Evolutionary conservation across 768 basidiomycete species (phyloP).

Genomic region (Boletales sp.): DNA sequence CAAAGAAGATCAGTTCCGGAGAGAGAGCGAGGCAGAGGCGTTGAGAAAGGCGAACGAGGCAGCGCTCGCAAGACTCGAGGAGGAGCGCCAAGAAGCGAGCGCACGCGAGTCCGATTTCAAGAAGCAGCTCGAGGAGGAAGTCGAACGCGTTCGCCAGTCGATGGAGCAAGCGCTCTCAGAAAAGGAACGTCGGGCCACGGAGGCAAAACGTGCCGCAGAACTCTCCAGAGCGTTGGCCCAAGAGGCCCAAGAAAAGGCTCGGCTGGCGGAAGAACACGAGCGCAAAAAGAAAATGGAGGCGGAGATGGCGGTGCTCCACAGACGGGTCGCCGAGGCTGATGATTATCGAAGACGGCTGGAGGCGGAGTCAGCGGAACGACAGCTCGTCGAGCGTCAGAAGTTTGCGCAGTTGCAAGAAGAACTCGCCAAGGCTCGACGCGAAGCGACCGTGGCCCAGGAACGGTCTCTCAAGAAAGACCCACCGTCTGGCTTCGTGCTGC

Average conservation of each 20-base stretch:
- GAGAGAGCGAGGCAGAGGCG: constrained; percentile 21
- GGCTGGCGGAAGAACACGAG: constrained; percentile 28
- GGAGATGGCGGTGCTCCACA: constrained; percentile 25
- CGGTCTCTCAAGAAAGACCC: constrained; percentile 27
- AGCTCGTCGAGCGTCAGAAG: constrained; percentile 26
- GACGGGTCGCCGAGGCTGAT: constrained; percentile 26
- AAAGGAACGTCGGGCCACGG: constrained; percentile 21
- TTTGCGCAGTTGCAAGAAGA: constrained; percentile 28
- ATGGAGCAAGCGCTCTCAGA: constrained; percentile 21
- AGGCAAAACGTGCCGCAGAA: constrained; percentile 28
- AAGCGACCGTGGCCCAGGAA: constrained; percentile 24
- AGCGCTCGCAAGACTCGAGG: constrained; percentile 18
- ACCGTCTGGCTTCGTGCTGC: constrained; percentile 25
- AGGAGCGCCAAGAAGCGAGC: constrained; percentile 24
- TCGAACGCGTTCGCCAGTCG: constrained; percentile 18
- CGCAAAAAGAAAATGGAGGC: constrained; percentile 25
- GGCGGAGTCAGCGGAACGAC: constrained; percentile 26
- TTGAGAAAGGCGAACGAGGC: constrained; percentile 18
- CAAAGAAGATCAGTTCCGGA: constrained; percentile 15
- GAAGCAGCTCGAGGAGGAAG: constrained; percentile 26
- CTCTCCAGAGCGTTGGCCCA: constrained; percentile 21
- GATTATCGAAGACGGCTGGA: constrained; percentile 25
- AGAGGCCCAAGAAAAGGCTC: constrained; percentile 30
- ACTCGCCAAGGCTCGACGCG: constrained; percentile 25
- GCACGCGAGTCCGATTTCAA: constrained; percentile 22